phyloP scores from a whole-genome alignment of 2,329 filamentous ascomycete species.

The Venturia nashicola region DNA sequence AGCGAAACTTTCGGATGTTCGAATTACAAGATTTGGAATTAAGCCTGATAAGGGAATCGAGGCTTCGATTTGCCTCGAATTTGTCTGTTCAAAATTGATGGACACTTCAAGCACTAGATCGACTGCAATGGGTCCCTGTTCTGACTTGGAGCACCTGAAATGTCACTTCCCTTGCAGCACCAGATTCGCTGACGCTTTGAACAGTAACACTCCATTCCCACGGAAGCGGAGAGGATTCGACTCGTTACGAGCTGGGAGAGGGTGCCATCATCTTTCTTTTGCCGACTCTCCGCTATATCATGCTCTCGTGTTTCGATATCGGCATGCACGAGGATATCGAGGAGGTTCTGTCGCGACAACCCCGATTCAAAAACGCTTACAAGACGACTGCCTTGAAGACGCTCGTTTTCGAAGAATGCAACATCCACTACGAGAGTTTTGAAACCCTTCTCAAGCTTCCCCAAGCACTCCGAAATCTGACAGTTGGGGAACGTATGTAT shows the following conservation, averaged over 20 bases:
- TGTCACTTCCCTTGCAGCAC: background rate
- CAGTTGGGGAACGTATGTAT: background rate
- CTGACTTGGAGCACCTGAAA: background rate
- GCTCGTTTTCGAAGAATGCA: conserved; percentile 8
- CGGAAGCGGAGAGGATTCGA: background rate
- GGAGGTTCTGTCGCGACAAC: background rate
- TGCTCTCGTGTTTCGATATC: background rate
- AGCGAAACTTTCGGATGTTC: background rate
- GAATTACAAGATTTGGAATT: background rate
- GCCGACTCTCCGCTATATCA: background rate
- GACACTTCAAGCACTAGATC: background rate
- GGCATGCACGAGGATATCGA: background rate
- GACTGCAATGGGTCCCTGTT: background rate
- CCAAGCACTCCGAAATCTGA: background rate
- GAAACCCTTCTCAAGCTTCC: background rate
- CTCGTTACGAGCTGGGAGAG: background rate
- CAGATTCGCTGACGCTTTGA: background rate
- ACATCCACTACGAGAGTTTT: background rate
- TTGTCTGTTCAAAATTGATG: background rate
- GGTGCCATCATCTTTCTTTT: background rate
- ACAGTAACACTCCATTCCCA: conserved; percentile 3
- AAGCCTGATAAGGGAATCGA: background rate
- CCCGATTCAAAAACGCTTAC: background rate
- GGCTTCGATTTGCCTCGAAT: background rate
- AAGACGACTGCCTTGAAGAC: background rate